Percentiles rank a stretch among this genome's conserved stretches.
Conservation (phyloP, 2,329 filamentous ascomycete species). For the Claviceps cyperi region DNA sequence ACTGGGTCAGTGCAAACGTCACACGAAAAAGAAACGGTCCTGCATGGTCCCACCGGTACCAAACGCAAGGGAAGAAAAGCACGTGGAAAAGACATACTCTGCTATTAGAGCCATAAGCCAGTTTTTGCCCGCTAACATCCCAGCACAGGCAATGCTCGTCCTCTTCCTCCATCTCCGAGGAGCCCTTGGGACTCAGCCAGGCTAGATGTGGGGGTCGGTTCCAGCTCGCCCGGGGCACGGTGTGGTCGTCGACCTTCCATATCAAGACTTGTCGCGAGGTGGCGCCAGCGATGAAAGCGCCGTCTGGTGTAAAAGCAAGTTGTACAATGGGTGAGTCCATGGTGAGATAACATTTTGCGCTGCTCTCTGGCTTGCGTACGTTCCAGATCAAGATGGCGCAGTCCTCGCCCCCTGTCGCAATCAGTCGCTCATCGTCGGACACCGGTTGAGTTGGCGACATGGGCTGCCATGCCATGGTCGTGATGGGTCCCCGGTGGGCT, state of each 20-base stretch:
- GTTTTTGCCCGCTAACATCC: slow-evolving; percentile 46
- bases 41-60: neutral
- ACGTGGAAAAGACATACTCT: slow-evolving; percentile 30
- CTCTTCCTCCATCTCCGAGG: slow-evolving; percentile 40
- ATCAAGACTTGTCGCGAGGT: slow-evolving; percentile 45
- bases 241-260: slow-evolving; percentile 48
- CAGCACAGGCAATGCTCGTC: slow-evolving; percentile 47
- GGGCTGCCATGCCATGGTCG: slow-evolving; percentile 47
- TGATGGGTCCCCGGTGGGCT: slow-evolving; percentile 44
- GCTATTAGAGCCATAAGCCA: slow-evolving; percentile 50
- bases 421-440: slow-evolving; percentile 36
- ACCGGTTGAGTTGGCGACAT: slow-evolving; percentile 21
- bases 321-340: slow-evolving; percentile 44
- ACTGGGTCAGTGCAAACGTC: neutral
- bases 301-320: slow-evolving; percentile 48
- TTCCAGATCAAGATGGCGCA: slow-evolving; percentile 51
- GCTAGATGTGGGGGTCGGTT: slow-evolving; percentile 38
- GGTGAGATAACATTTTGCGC: slow-evolving; percentile 44
- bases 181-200: slow-evolving; percentile 43
- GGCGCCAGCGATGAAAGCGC: slow-evolving; percentile 47
- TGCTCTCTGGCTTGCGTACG: slow-evolving; percentile 37
- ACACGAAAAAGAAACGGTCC: neutral
- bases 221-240: slow-evolving; percentile 47
- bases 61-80: neutral
- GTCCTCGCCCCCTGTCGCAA: slow-evolving; percentile 48